Conservation (phyloP, 306 rosid genomes). For the Corylus avellana region DNA sequence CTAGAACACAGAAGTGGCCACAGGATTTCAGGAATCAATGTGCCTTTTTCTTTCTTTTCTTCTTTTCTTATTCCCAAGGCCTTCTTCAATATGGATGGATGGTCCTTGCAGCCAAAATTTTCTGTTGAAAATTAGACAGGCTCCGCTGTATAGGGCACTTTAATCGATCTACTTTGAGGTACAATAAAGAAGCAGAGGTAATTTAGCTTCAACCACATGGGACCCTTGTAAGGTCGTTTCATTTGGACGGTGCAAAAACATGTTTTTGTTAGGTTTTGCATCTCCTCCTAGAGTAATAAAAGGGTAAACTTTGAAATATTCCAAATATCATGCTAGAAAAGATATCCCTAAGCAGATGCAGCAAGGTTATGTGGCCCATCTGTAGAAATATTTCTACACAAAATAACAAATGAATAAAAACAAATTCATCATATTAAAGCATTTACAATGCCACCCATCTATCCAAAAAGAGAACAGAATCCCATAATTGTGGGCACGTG, state of each 20-base stretch:
- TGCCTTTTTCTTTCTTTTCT: neutral
- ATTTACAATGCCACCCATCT: neutral
- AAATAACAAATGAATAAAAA: neutral
- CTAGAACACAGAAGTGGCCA: conserved; percentile 17
- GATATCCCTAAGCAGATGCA: neutral
- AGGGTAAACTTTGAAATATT: no score
- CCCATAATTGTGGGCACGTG: conserved; percentile 6
- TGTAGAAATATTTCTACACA: neutral
- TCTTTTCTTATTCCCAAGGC: neutral
- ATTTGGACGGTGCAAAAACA: no score
- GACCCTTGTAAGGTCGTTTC: neutral
- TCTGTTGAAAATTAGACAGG: conserved; percentile 14
- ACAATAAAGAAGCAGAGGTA: neutral
- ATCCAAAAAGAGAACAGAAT: neutral
- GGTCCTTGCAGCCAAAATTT: neutral
- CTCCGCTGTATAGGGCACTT: conserved; percentile 22
- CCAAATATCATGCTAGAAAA: no score
- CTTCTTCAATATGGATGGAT: neutral
- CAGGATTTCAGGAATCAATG: conserved; percentile 26
- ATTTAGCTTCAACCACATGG: neutral
- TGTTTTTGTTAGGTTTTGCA: neutral
- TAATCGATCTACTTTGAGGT: neutral
- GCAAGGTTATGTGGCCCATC: neutral
- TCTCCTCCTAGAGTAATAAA: no score
- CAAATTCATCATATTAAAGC: neutral